These are phyloP conservation scores for Fagus sylvatica DNA, from an alignment of 306 rosid genomes.

Conservation along the genomic window DNA sequence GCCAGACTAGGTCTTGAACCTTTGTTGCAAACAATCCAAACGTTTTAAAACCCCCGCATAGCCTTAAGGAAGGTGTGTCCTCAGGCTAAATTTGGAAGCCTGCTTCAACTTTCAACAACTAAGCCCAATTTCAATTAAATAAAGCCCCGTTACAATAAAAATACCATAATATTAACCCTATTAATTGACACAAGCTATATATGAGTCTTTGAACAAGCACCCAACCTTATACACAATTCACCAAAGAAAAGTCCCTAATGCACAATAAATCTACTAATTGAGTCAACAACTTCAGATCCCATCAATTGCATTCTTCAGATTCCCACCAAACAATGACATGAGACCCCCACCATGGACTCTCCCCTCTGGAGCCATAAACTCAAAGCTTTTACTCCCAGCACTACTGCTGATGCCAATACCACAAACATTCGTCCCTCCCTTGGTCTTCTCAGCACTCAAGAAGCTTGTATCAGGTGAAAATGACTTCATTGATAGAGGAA, in stretches of 20 bases:
- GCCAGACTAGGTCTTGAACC: no score
- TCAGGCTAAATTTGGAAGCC: no score
- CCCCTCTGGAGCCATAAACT: constrained; percentile 71
- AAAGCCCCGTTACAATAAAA: background rate
- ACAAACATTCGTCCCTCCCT: constrained; percentile 36
- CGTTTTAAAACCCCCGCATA: no score
- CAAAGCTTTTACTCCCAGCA: constrained; percentile 31
- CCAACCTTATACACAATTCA: constrained; percentile 58
- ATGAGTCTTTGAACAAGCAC: constrained; percentile 38
- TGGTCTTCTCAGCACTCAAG: constrained; percentile 45
- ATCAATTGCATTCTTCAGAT: constrained; percentile 64
- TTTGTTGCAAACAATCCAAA: no score
- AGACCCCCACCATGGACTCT: constrained; percentile 92
- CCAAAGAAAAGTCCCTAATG: constrained; percentile 31
- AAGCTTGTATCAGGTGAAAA: constrained; percentile 44
- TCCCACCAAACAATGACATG: constrained; percentile 76
- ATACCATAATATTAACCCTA: constrained; percentile 42
- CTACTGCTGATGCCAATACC: constrained; percentile 28
- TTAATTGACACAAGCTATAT: constrained; percentile 42
- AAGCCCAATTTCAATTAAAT: no score
- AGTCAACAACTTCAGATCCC: constrained; percentile 39
- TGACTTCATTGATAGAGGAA: constrained; percentile 76
- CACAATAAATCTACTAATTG: constrained; percentile 40
- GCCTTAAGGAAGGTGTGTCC: no score
- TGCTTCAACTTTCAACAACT: no score